Base-by-base conservation (phyloP, 176 grass and related monocot species). In the Urochloa ruziziensis region DNA sequence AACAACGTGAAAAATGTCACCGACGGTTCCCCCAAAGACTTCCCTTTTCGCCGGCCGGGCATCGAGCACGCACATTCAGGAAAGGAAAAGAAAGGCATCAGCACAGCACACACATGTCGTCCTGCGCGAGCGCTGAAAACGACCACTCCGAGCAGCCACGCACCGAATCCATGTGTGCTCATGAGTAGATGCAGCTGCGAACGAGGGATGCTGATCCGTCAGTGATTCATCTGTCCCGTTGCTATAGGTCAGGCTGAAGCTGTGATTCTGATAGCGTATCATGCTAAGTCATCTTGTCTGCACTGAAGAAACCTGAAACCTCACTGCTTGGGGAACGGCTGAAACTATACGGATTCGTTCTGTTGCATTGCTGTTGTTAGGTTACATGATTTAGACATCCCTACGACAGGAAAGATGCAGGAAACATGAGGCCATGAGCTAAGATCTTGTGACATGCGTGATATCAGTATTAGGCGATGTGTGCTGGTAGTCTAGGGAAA, bases 391-490 rank as follows among this genome's bases (percentile, higher is more conserved):
- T 65, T 33, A 28, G 30, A 24, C 63, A 62, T 51, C 72, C 39
- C 37, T 60, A 2, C 59, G 79, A 48, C 61, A 51, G 28, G n/a
- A 37, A 44, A 23, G 53, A 82, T 71, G 52, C 43, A 9, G 70
- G 27, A 70, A 70, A 46, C 30, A 48, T 77, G 63, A 37, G 35
- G n/a, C n/a, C n/a, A 54, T 72, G 53, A 9, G 39, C 39, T 40
- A 5, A 40, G 75, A 89, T 89, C 53, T 56, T 77, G 63, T 48
- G 72, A 63, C 54, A 28, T 78, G 74, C 32, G 46, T 43, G 77
- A 1, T 81, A 85, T 77, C 71, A 23, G 29, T 56, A 25, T 43
- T 78, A 78, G 30, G 40, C 24, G 23, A 87, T 71, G 15, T 15
- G 28, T 77, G 21, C 34, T 18, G 71, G n/a, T 65, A 30, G 17